A percentile compares a stretch with the other conserved stretches of the same genome.
phyloP scores from a whole-genome alignment of 1,139 yeast genomes.

The Lodderomyces elongisporus region DNA sequence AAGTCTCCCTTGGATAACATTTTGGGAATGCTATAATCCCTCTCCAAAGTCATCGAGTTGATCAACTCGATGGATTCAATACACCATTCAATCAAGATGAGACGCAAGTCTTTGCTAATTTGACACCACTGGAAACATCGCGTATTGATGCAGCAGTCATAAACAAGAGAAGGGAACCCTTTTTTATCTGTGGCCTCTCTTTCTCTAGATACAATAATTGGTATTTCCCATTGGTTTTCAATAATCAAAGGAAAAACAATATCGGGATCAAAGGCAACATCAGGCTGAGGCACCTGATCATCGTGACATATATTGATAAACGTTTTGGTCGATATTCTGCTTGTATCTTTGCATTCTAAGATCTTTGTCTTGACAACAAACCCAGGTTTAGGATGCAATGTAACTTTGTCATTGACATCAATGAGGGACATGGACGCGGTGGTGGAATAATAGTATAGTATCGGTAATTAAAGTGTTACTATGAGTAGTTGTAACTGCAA shows the following conservation, averaged over 20 bases:
- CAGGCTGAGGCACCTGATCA: constrained; percentile 51
- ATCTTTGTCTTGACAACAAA: constrained; percentile 63
- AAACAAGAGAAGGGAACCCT: constrained; percentile 58
- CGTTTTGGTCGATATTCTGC: constrained; percentile 50
- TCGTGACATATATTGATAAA: constrained; percentile 75
- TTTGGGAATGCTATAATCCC: constrained; percentile 53
- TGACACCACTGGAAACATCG: constrained; percentile 60
- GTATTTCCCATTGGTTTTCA: constrained; percentile 79
- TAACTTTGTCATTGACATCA: constrained; percentile 18
- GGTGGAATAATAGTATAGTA: too few relatives aligned
- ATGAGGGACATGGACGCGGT: constrained; percentile 11
- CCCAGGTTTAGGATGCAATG: constrained; percentile 47
- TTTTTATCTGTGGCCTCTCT: constrained; percentile 61
- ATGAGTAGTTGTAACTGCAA: too few relatives aligned
- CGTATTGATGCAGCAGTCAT: constrained; percentile 71
- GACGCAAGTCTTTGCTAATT: constrained; percentile 44
- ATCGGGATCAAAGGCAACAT: constrained; percentile 48
- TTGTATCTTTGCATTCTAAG: constrained; percentile 25
- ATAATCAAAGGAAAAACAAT: constrained; percentile 61
- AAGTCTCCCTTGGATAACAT: constrained; percentile 57
- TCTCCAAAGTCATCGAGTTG: constrained; percentile 33
- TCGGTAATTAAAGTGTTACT: too few relatives aligned
- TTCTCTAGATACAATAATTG: constrained; percentile 61
- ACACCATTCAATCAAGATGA: constrained; percentile 57
- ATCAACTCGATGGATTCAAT: constrained; percentile 61